Base-by-base conservation (phyloP, 1,284 basidiomycete species). In the Apiotrichum gracile region DNA sequence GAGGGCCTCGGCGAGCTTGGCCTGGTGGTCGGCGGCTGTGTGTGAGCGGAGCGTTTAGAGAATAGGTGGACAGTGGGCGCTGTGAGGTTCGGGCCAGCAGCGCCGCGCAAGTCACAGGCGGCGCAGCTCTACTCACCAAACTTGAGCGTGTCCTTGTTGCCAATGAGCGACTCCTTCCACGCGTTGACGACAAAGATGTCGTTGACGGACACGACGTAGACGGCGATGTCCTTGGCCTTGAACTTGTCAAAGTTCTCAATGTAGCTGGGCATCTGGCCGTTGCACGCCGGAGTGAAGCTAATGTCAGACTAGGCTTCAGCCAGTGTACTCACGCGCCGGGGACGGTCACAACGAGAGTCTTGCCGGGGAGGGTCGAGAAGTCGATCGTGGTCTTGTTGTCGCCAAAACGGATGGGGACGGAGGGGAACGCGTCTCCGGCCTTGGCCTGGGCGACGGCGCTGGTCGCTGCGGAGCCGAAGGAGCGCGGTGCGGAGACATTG, bases 131-230 rank as follows among this genome's bases (percentile, higher is more conserved):
- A 65, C 72, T 43, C 41, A 73, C 72, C 69, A 52, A 71, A 75
- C 60, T 73, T 67, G 57, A 76, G 60, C 17, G 40, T 53, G 41
- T 57, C 51, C 6, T 54, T 51, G 33, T 38, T n/a, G 17, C 52
- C 49, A 22, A 81, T 80, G 39, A 88, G 76, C 49, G 81, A 76
- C 58, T 83, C 78, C 68, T 86, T 86, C 86, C 86, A 88, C 5
- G 86, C 86, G 62, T 76, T 72, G 46, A 73, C 61, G 51, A 74
- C 75, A 60, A 86, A 87, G 14, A 79, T 79, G 68, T 88, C 86
- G 70, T 88, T 88, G 44, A 87, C 84, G 17, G 81, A 76, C 43
- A 88, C 77, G 53, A 87, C 78, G 65, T 82, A 86, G 61, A 88
- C 80, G 38, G 80, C 78, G 60, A 88, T 75, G n/a, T 86, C 86